Percentiles rank a stretch among this genome's conserved stretches.
Evolutionary conservation across 129 eudicot genomes (phyloP).

Genomic region (Chrysanthemum makinoi): DNA sequence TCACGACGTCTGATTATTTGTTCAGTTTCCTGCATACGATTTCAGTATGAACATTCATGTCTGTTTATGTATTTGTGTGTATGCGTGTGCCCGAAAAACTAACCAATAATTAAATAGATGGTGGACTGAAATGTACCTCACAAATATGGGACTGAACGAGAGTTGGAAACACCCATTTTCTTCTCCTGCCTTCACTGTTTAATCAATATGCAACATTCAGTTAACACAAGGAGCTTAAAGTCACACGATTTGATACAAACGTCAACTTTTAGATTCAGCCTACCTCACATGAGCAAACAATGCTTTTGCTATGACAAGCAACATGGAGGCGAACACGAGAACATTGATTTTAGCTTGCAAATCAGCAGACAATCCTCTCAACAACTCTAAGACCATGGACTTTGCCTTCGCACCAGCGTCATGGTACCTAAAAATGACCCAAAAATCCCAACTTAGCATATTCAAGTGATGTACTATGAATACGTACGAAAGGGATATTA

Average conservation of each 20-base stretch:
- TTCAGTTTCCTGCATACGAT: slow-evolving; percentile 43
- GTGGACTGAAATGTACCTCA: slow-evolving; percentile 45
- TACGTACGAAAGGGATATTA: neutral
- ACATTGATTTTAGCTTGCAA: slow-evolving; percentile 68
- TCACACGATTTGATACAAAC: too few species aligned
- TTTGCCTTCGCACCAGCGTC: slow-evolving; percentile 86
- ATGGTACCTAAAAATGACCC: slow-evolving; percentile 79
- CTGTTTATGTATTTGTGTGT: too few species aligned
- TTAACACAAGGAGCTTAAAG: neutral
- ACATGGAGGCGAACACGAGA: slow-evolving; percentile 86
- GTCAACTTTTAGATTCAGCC: neutral
- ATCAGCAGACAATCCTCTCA: slow-evolving; percentile 77
- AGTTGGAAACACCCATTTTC: slow-evolving; percentile 93
- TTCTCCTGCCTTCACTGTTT: slow-evolving; percentile 90
- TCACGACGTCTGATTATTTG: slow-evolving; percentile 28
- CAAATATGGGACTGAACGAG: slow-evolving; percentile 44
- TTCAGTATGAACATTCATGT: neutral
- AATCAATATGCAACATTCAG: slow-evolving; percentile 4
- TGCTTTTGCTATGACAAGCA: slow-evolving; percentile 89
- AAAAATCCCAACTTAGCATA: neutral
- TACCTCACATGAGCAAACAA: slow-evolving; percentile 91
- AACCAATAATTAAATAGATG: neutral
- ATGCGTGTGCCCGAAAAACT: too few species aligned
- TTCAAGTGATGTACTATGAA: neutral
- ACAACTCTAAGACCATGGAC: slow-evolving; percentile 62